Evolutionary conservation across 129 eudicot genomes (phyloP).

Genomic region (Calendula officinalis): DNA sequence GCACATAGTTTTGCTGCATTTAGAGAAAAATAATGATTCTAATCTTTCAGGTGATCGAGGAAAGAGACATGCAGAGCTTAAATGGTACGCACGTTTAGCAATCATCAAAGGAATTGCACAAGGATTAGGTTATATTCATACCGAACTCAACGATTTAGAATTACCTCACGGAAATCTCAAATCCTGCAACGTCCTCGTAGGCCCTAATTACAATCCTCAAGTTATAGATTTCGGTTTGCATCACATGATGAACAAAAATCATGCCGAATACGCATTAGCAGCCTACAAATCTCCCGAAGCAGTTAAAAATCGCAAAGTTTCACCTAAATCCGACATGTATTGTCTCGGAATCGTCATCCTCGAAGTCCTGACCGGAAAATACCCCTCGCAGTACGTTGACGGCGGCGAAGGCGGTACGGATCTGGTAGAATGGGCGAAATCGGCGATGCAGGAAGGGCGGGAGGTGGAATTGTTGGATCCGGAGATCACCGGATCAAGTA

Average conservation of each 20-base stretch:
- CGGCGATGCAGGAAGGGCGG: conserved; percentile 55
- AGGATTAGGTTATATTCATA: conserved; percentile 58
- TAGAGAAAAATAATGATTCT: neutral
- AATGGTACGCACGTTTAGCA: conserved; percentile 59
- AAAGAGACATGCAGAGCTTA: conserved; percentile 45
- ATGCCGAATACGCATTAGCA: conserved; percentile 40
- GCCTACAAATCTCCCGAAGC: conserved; percentile 79
- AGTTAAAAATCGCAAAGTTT: conserved; percentile 31
- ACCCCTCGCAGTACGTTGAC: conserved; percentile 49
- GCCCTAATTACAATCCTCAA: conserved; percentile 46
- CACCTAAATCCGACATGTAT: conserved; percentile 67
- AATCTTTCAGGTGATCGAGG: conserved; percentile 57
- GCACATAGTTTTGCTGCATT: neutral
- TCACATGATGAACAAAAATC: conserved; percentile 33
- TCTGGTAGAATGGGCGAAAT: conserved; percentile 52
- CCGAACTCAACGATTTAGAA: conserved; percentile 38
- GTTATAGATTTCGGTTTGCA: conserved; percentile 58
- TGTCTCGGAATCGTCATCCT: conserved; percentile 78
- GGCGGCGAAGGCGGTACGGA: conserved; percentile 65
- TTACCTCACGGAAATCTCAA: conserved; percentile 87
- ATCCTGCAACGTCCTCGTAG: conserved; percentile 72
- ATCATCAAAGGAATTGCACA: conserved; percentile 63
- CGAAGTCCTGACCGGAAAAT: conserved; percentile 69
- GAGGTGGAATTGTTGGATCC: conserved; percentile 65
- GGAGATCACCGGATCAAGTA: conserved; percentile 41